Percentiles rank a stretch among this genome's conserved stretches.
These are phyloP conservation scores for Ceratocystis variospora DNA, from an alignment of 2,329 filamentous ascomycete genomes.

Conservation along the genomic window DNA sequence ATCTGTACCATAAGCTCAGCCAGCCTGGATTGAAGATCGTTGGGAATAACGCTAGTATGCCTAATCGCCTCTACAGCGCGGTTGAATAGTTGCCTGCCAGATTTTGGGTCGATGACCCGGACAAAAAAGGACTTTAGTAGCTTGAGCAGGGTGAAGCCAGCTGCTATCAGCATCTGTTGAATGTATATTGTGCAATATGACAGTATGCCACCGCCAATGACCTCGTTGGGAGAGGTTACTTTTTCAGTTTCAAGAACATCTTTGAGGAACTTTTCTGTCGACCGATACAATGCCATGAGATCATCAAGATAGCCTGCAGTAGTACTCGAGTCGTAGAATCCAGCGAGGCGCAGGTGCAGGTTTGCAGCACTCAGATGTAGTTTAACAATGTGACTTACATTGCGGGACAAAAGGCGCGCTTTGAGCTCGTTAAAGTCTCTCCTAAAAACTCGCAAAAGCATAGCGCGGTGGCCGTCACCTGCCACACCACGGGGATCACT, in stretches of 20 bases:
- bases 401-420: slow-evolving; percentile 44
- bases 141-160: slow-evolving; percentile 63
- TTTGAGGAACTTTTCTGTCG: slow-evolving; percentile 56
- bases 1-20: slow-evolving; percentile 79
- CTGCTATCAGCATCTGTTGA: slow-evolving; percentile 74
- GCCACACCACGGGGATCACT: slow-evolving; percentile 57
- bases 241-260: slow-evolving; percentile 44
- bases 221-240: slow-evolving; percentile 33
- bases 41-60: slow-evolving; percentile 58
- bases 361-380: slow-evolving; percentile 60
- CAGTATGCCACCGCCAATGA: slow-evolving; percentile 40
- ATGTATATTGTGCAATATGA: slow-evolving; percentile 62
- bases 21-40: slow-evolving; percentile 66
- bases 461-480: slow-evolving; percentile 51
- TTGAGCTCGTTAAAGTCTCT: slow-evolving; percentile 51
- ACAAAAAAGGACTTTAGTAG: slow-evolving; percentile 66
- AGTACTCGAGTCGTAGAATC: slow-evolving; percentile 66
- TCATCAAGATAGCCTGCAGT: slow-evolving; percentile 61
- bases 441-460: slow-evolving; percentile 52
- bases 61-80: slow-evolving; percentile 57
- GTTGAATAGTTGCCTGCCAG: slow-evolving; percentile 55
- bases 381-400: slow-evolving; percentile 43
- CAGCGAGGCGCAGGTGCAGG: slow-evolving; percentile 62
- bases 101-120: slow-evolving; percentile 53
- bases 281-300: slow-evolving; percentile 60